Percentiles rank a stretch among this genome's conserved stretches.
phyloP scores from a whole-genome alignment of 805 yeast genomes.

The Suhomyces sp. region DNA sequence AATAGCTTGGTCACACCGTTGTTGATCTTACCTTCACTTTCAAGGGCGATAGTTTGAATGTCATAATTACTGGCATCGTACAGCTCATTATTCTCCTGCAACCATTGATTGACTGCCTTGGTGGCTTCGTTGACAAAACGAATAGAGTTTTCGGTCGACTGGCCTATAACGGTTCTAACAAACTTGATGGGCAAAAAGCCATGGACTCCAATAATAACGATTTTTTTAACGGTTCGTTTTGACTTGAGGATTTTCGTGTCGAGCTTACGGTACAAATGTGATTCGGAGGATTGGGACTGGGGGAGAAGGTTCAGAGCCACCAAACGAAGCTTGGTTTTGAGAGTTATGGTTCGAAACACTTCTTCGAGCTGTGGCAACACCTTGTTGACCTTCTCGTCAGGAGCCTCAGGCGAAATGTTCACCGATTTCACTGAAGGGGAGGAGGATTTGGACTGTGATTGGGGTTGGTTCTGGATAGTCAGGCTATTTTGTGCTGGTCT shows the following conservation, averaged over 20 bases:
- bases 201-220: conserved; percentile 37
- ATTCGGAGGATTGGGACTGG: conserved; percentile 15
- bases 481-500: not conserved
- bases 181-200: conserved; percentile 40
- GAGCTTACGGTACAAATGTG: conserved; percentile 24
- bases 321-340: conserved; percentile 17
- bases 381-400: not conserved
- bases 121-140: conserved; percentile 28
- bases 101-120: conserved; percentile 30
- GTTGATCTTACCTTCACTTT: conserved; percentile 36
- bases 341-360: conserved; percentile 19
- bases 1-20: conserved; percentile 26
- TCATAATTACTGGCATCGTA: conserved; percentile 15
- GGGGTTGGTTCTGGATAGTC: not conserved
- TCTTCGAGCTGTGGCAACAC: conserved; percentile 15
- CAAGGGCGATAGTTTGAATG: conserved; percentile 38
- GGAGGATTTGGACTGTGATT: not conserved
- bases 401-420: not conserved
- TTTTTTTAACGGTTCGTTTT: conserved; percentile 15
- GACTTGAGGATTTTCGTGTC: conserved; percentile 6
- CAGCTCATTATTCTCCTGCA: conserved; percentile 6
- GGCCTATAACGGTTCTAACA: conserved; percentile 35
- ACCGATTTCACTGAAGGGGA: not conserved
- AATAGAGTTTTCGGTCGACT: conserved; percentile 35
- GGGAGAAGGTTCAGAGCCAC: conserved; percentile 16